Evolutionary conservation across 352 stramenopile species (phyloP).

Genomic region (Pythium periplocum): DNA sequence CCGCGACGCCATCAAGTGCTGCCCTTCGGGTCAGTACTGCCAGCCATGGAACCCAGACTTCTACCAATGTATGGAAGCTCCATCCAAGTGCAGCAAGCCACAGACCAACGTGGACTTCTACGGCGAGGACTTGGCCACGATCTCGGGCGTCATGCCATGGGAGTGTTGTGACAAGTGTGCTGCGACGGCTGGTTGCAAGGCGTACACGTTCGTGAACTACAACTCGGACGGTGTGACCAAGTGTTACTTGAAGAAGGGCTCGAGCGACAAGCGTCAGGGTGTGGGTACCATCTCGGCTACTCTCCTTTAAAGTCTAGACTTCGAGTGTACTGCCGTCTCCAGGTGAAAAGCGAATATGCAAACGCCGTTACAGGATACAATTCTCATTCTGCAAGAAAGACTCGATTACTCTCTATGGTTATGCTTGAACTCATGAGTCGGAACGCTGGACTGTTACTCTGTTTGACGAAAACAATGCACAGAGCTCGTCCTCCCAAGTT

Average conservation of each 20-base stretch:
- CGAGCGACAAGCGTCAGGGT: constrained; percentile 13
- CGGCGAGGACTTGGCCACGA: constrained; percentile 27
- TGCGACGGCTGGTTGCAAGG: constrained; percentile 21
- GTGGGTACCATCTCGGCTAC: constrained; percentile 25
- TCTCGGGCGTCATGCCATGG: constrained; percentile 25
- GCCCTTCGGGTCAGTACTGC: constrained; percentile 24
- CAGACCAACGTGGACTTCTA: constrained; percentile 12
- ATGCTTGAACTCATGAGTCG: no score
- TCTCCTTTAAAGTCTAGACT: not conserved
- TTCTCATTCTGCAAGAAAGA: no score
- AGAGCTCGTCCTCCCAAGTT: no score
- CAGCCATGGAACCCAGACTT: constrained; percentile 38
- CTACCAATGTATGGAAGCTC: constrained; percentile 37
- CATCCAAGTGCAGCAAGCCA: constrained; percentile 6
- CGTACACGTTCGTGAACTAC: constrained; percentile 24
- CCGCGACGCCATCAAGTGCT: constrained; percentile 5
- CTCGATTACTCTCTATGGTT: no score
- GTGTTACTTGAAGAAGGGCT: constrained; percentile 42
- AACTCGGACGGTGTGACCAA: constrained; percentile 18
- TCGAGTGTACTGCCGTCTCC: no score
- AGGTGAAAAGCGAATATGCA: no score
- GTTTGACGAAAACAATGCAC: no score
- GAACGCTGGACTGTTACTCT: no score
- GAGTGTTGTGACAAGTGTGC: constrained; percentile 32
- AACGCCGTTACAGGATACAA: no score